These are phyloP conservation scores for Ceratobasidium sp. DNA, from an alignment of 1,284 basidiomycete genomes.

Conservation along the genomic window DNA sequence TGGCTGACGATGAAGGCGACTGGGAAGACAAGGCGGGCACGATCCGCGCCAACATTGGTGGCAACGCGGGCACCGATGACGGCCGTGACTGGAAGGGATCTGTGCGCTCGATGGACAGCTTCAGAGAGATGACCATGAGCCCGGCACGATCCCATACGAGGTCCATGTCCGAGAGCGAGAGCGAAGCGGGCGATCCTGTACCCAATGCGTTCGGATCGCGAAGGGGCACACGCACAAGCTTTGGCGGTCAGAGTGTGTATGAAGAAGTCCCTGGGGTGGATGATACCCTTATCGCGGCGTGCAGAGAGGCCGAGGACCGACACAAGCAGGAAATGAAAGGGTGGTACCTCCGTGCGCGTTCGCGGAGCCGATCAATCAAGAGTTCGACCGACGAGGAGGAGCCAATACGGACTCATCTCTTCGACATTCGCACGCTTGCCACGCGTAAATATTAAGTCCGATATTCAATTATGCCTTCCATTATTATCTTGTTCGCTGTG, in stretches of 20 bases:
- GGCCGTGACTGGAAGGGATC: slow-evolving; percentile 32
- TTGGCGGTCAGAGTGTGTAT: slow-evolving; percentile 27
- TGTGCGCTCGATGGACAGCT: slow-evolving; percentile 37
- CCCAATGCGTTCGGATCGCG: slow-evolving; percentile 31
- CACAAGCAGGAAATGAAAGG: slow-evolving; percentile 82
- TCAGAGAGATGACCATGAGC: slow-evolving; percentile 52
- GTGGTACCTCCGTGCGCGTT: slow-evolving; percentile 57
- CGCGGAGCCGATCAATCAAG: slow-evolving; percentile 29
- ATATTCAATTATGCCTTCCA: slow-evolving; percentile 16
- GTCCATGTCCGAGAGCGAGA: slow-evolving; percentile 72
- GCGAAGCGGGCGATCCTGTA: slow-evolving; percentile 56
- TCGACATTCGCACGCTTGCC: slow-evolving; percentile 79
- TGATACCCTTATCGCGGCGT: slow-evolving; percentile 71
- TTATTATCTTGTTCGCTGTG: slow-evolving; percentile 19
- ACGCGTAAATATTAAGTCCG: slow-evolving; percentile 51
- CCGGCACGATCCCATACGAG: slow-evolving; percentile 65
- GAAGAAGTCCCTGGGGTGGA: slow-evolving; percentile 59
- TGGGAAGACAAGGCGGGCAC: slow-evolving; percentile 74
- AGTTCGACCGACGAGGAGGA: slow-evolving; percentile 46
- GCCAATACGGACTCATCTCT: slow-evolving; percentile 66
- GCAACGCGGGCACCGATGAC: slow-evolving; percentile 39
- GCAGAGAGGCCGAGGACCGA: slow-evolving; percentile 76
- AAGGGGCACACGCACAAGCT: slow-evolving; percentile 21
- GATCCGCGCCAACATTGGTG: slow-evolving; percentile 61
- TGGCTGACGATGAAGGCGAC: slow-evolving; percentile 82